Evolutionary conservation across 306 rosid species (phyloP), one percentile per base, ranked within the genome.

Genomic region (Cucumis cinereus): DNA sequence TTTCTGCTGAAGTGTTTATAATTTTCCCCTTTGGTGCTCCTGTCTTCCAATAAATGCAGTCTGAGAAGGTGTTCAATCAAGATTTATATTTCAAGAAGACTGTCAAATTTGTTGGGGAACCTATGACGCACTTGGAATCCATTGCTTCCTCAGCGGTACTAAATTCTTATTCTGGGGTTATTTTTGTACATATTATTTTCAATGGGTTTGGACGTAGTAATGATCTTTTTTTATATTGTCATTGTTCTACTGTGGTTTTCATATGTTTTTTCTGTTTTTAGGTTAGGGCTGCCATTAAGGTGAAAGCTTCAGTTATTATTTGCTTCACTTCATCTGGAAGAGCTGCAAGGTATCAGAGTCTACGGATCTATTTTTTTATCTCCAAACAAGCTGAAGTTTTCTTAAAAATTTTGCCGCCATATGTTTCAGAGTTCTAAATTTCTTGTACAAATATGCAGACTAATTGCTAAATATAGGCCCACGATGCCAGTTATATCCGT

Each of bases 251-350:
- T 4, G 6, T 56, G 38, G 67, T 36, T 75, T 38, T 75, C 26
- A 49, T 53, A 5, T 26, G 61, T 75, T 75, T 57, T 5, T 20
- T 56, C 43, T 75, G 54, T 57, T 57, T 58, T 75, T 19, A 95
- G 99, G 99, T 95, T 16, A 88, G 99, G 58, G 99, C 99, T 49
- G 99, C 99, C 74, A 92, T 95, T 77, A 95, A 95, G 90, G 99
- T 95, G 92, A 95, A 89, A 86, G 99, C 99, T 53, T 92, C 98
- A 35, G 84, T 85, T 69, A 90, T 95, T 57, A 95, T 95, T 81
- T 95, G 99, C 84, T 92, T 95, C 80, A 95, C 99, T 81, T 90
- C 99, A 78, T 89, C 99, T 47, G 99, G 99, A 88, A 87, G 97
- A 83, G 99, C 99, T 79, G 98, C 99, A 47, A 92, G 99, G 99